These are phyloP conservation scores for Botryotinia narcissicola DNA, from an alignment of 2,329 filamentous ascomycete species.

Conservation along the genomic window DNA sequence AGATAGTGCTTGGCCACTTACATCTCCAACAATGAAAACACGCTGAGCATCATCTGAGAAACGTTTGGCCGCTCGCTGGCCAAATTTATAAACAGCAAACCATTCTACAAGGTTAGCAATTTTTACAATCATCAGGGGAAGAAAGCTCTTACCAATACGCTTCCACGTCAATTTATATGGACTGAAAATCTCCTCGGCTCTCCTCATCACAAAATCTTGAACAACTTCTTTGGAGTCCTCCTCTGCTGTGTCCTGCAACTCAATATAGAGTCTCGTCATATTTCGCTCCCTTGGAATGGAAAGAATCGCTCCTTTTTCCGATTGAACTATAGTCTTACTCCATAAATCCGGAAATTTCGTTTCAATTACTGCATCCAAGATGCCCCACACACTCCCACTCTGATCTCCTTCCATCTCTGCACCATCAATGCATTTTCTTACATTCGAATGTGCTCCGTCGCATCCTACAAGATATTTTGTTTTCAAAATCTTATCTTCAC, in stretches of 20 bases:
- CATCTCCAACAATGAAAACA: conserved; percentile 55
- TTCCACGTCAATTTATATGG: conserved; percentile 59
- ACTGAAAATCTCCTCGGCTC: conserved; percentile 59
- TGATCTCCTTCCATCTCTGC: conserved; percentile 58
- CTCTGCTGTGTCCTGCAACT: conserved; percentile 51
- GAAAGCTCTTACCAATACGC: conserved; percentile 65
- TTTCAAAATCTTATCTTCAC: conserved; percentile 52
- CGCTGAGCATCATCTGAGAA: conserved; percentile 52
- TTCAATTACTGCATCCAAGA: conserved; percentile 47
- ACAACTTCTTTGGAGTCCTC: conserved; percentile 44
- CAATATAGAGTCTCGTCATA: conserved; percentile 62
- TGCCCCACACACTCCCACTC: conserved; percentile 56
- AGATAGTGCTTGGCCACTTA: conserved; percentile 33
- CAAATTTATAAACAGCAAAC: conserved; percentile 59
- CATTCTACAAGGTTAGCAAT: conserved; percentile 60
- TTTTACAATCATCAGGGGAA: conserved; percentile 28
- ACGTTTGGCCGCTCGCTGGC: conserved; percentile 56
- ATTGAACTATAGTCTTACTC: conserved; percentile 55
- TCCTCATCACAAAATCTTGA: conserved; percentile 68
- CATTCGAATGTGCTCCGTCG: conserved; percentile 51
- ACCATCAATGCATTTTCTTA: conserved; percentile 51
- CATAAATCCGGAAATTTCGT: conserved; percentile 59
- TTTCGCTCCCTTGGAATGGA: conserved; percentile 61
- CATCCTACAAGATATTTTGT: conserved; percentile 66
- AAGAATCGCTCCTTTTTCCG: conserved; percentile 55